Percentiles rank a stretch among this genome's conserved stretches.
These are phyloP conservation scores for Aspergillus sclerotioniger DNA, from an alignment of 495 filamentous ascomycete species.

Conservation along the genomic window DNA sequence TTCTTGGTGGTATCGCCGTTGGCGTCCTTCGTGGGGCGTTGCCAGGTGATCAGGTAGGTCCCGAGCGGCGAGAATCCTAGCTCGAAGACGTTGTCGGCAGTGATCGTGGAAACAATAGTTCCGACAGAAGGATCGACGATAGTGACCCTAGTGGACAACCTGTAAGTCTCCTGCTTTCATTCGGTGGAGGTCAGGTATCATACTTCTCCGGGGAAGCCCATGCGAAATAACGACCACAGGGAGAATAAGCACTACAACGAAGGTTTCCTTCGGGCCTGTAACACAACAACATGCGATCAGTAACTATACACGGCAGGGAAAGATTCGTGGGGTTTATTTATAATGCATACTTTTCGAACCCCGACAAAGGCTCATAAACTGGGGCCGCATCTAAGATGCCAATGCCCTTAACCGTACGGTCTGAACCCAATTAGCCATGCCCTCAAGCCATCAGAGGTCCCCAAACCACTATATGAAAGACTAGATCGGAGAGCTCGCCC, in stretches of 20 bases:
- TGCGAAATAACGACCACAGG: slow-evolving; percentile 90
- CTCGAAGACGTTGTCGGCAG: slow-evolving; percentile 82
- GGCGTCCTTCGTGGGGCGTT: slow-evolving; percentile 87
- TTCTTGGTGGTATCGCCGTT: slow-evolving; percentile 92
- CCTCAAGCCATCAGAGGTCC: background rate
- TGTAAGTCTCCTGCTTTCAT: background rate
- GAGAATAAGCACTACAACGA: slow-evolving; percentile 91
- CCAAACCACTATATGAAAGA: background rate
- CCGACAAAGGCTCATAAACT: slow-evolving; percentile 79
- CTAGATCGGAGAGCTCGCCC: background rate
- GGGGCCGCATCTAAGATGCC: slow-evolving; percentile 88
- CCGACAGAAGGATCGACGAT: slow-evolving; percentile 81
- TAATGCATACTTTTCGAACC: slow-evolving; percentile 62
- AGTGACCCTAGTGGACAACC: slow-evolving; percentile 59
- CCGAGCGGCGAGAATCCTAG: slow-evolving; percentile 90
- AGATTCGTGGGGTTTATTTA: background rate
- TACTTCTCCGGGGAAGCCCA: slow-evolving; percentile 87
- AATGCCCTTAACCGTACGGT: slow-evolving; percentile 93
- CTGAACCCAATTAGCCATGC: slow-evolving; percentile 38
- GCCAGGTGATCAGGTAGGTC: slow-evolving; percentile 94
- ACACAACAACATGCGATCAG: slow-evolving; percentile 18
- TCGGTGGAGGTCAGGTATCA: slow-evolving; percentile 6
- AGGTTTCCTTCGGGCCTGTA: slow-evolving; percentile 85
- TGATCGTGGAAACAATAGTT: slow-evolving; percentile 69
- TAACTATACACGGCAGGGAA: slow-evolving; percentile 8